Conservation (phyloP, 768 basidiomycete genomes). For the Phlegmacium glaucopus region DNA sequence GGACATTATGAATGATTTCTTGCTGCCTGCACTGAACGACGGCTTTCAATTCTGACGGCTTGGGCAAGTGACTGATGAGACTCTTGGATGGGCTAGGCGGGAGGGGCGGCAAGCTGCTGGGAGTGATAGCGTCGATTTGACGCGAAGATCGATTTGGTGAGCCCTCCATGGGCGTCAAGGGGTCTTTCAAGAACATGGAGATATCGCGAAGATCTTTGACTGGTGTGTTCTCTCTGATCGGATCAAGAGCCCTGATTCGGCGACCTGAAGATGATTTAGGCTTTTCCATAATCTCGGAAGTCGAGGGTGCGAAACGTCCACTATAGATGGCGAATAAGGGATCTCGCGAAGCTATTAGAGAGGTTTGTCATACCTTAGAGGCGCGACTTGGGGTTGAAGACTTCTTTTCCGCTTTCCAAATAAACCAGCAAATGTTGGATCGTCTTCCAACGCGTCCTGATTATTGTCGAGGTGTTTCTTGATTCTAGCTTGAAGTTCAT, state of each 20-base stretch:
- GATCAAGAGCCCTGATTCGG: slow-evolving; percentile 31
- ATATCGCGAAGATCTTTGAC: slow-evolving; percentile 46
- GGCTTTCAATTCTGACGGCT: slow-evolving; percentile 25
- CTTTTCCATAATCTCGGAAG: slow-evolving; percentile 13
- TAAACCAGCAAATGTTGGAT: slow-evolving; percentile 56
- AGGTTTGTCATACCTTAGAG: slow-evolving; percentile 11
- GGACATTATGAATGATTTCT: slow-evolving; percentile 32
- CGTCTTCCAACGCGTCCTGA: slow-evolving; percentile 50
- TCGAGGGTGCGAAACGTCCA: slow-evolving; percentile 11
- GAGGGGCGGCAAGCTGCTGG: slow-evolving; percentile 37
- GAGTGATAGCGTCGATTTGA: slow-evolving; percentile 22
- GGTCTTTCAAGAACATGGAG: slow-evolving; percentile 49
- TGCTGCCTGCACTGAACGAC: slow-evolving; percentile 31
- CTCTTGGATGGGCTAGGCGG: slow-evolving; percentile 38
- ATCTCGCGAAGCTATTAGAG: not conserved
- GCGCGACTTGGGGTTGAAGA: slow-evolving; percentile 32
- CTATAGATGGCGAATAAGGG: slow-evolving; percentile 8
- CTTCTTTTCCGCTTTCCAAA: slow-evolving; percentile 43
- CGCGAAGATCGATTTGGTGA: slow-evolving; percentile 25
- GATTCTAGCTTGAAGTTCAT: slow-evolving; percentile 59
- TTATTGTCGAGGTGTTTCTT: slow-evolving; percentile 59
- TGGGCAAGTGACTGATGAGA: slow-evolving; percentile 32
- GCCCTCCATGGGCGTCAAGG: slow-evolving; percentile 34
- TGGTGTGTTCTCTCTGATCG: slow-evolving; percentile 47
- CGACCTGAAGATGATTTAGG: slow-evolving; percentile 20